Evolutionary conservation across 768 basidiomycete species (phyloP), one percentile per base, ranked within the genome.

Genomic region (Amanita thiersii): DNA sequence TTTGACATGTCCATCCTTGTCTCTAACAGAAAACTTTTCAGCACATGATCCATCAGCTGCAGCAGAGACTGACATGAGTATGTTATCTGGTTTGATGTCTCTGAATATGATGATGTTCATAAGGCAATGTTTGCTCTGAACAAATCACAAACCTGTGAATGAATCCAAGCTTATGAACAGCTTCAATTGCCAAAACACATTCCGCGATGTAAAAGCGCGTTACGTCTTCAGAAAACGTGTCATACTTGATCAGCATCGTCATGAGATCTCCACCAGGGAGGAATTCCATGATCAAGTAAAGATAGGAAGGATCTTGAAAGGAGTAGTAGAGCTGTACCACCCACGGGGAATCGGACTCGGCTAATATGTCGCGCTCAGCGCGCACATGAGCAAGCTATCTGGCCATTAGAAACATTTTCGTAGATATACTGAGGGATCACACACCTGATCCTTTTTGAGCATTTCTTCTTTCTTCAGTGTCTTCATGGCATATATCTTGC

Each of bases 241-340:
- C 96, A 63, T 98, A 97, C 64, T 98, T 97, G 72, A 98, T 97
- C 44, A 97, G 72, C 94, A 98, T 98, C 3, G 93, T 96, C 96
- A 99, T 97, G 47, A 98, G 70, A 59, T 99, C 96, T 23, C 96
- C 96, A 34, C 96, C 96, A 42, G 94, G 93, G 34, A 99, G 71
- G 62, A 94, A 99, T 65, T 98, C 96, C 96, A 98, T 98, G 68
- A 98, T 86, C 41, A 99, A 72, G 65, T 98, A 99, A 18, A 99
- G 75, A 52, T 86, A 90, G 39, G 82, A 68, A 1, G 86, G 67
- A 58, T 98, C 96, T 59, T 98, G 96, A 70, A 98, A 98, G n/a
- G 92, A 96, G 63, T 94, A 97, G 64, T 76, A 97, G 15, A 98
- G 74, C 56, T 96, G 90, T 4, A 98, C 94, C 30, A 97, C 93